Evolutionary conservation across 139 green algal species (phyloP), one percentile per base, ranked within the genome.

Genomic region (Volvox africanus): DNA sequence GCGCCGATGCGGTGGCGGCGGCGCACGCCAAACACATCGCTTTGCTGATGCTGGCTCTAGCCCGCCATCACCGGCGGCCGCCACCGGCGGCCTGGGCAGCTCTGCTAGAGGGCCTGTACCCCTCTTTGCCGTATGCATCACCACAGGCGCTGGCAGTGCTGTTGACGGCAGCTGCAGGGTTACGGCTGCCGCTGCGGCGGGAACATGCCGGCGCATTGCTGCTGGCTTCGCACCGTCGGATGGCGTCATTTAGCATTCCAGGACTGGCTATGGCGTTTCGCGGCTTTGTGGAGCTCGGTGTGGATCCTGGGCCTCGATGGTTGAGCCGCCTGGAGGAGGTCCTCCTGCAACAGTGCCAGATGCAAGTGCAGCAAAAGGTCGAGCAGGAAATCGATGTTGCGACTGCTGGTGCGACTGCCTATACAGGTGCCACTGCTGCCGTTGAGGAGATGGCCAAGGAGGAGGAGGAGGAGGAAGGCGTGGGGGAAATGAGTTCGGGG

Each of bases 181-280:
- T 89, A 24, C 84, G 36, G 67, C 84, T 89, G 67, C 84, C 67
- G 37, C 68, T 89, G 84, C 68, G 67, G 28, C 84, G 84, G 1
- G 84, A 89, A n/a, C 67, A 80, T 44, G 36, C 67, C 2, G 84
- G 84, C 26, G 18, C 84, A 18, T 19, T 89, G 68, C 84, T 89
- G 68, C 84, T 89, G 68, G 84, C 84, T 20, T 71, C 84, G 68
- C 84, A 89, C 84, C 84, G 84, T 17, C 84, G 37, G 14, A 30
- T 89, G 84, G 24, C 36, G 5, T 22, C 36, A 35, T 62, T 89
- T 5, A 81, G 36, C 84, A 28, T 26, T 16, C 22, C 14, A 12
- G 68, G 84, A 0, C 36, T 89, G 68, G 84, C 68, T 9, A 30
- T 80, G 84, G 68, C 30, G 37, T 21, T 89, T 13, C 67, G 37